Base-by-base conservation (phyloP, 129 eudicot genomes). In the Flaveria linearis region DNA sequence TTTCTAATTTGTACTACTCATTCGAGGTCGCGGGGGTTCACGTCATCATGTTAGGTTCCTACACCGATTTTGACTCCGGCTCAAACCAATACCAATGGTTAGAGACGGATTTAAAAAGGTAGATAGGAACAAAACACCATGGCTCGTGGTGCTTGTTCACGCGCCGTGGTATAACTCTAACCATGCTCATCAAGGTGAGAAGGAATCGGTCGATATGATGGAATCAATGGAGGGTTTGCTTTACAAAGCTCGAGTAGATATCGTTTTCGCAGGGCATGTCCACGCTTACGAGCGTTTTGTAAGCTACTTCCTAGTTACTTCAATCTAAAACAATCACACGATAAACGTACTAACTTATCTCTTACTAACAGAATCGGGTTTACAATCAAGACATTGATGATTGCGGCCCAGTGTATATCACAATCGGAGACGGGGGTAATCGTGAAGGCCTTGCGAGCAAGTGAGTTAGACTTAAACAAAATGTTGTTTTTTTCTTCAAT, bases 221-320 rank as follows among this genome's bases (percentile, higher is more conserved):
- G 68, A 65, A 5, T 76, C 85, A n/a, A 84, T 92, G 91, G 98
- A 92, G 75, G 79, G 73, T 7, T 85, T 90, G 70, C 85, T 92
- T 20, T 83, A 78, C 65, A 22, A 64, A 2, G 93, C 96, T 47
- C 80, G 84, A 13, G 94, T 87, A 3, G 98, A 92, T 33, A 22
- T 79, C 3, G 87, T 92, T 30, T 86, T 92, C 46, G 89, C 93
- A 0, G 97, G 97, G 14, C 97, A 91, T 68, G 97, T 87, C 3
- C 97, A 89, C 72, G 97, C 97, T 9, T 92, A 92, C 4, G 94
- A 92, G 43, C 89, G 94, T 55, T 87, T 86, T 63, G 97, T 92
- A 92, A 83, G 78, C 18, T 30, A 33, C n/a, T 43, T 51, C 36
- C 30, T 55, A 8, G 0, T 65, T 14, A 13, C 14, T 49, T 11